Evolutionary conservation across 148 eudicot genomes (phyloP).

Genomic region (Diospyros kaki): DNA sequence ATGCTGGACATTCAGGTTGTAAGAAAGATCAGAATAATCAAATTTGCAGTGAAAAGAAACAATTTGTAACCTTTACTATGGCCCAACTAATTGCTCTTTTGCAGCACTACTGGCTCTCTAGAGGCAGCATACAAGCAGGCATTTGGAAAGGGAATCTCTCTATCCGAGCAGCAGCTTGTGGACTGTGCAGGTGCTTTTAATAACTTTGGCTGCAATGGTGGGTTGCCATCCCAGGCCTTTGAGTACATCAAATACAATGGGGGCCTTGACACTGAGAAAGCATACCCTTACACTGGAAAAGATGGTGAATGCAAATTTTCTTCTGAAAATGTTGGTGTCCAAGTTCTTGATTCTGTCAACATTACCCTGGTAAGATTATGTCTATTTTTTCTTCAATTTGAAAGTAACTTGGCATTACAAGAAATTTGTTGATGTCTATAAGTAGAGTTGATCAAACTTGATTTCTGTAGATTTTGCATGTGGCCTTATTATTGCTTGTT

Average conservation of each 20-base stretch:
- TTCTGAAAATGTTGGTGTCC: slow-evolving; percentile 64
- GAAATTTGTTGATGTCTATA: background rate
- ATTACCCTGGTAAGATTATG: slow-evolving; percentile 63
- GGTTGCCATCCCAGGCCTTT: slow-evolving; percentile 96
- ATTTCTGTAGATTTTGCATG: background rate
- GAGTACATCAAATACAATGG: slow-evolving; percentile 92
- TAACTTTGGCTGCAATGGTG: slow-evolving; percentile 88
- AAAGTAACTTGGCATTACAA: background rate
- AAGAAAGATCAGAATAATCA: background rate
- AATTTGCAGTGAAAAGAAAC: background rate
- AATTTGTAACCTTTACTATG: background rate
- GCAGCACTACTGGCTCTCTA: slow-evolving; percentile 93
- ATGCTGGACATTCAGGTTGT: slow-evolving; percentile 99
- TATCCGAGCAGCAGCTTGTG: slow-evolving; percentile 98
- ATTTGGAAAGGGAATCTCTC: slow-evolving; percentile 68
- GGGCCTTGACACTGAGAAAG: slow-evolving; percentile 92
- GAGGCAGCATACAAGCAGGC: slow-evolving; percentile 99
- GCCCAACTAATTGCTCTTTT: slow-evolving; percentile 9
- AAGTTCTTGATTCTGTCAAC: slow-evolving; percentile 74
- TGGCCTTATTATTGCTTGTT: background rate
- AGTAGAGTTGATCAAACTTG: background rate
- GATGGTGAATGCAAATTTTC: slow-evolving; percentile 74
- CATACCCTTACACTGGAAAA: slow-evolving; percentile 80
- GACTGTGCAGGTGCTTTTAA: slow-evolving; percentile 87
- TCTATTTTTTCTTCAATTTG: background rate